Evolutionary conservation across 23 red algal genomes (phyloP), one percentile per base, ranked within the genome.

Genomic region (Chondrus crispus): DNA sequence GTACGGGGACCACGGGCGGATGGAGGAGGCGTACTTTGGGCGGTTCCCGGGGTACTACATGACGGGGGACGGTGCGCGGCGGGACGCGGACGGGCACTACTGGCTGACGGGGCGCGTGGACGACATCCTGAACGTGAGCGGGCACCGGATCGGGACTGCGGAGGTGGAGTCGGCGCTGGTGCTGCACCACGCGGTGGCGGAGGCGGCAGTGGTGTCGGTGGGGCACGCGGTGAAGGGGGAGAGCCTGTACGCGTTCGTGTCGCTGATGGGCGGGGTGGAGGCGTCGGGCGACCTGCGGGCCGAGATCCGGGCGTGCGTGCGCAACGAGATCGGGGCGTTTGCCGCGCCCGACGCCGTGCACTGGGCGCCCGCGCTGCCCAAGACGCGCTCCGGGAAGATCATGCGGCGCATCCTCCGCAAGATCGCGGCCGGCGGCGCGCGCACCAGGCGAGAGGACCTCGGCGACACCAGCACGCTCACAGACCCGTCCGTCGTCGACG

Each of bases 381-480:
- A 99, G 55, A 99, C 97, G n/a, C 89, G 97, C 12, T 95, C 90
- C 43, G 97, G 97, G n/a, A 99, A 99, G 80, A 99, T 99, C 45
- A 96, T 99, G 91, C 82, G 97, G 22, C 74, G 97, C 38, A 95
- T 99, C 70, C 76, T 99, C 84, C 85, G 97, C 24, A 99, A 96
- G 81, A 96, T 99, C 52, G 94, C 94, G 1, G 82, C 74, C 48
- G 83, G 89, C 47, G 87, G 89, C 28, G 48, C 26, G 22, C 40
- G 57, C 26, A 85, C 78, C 8, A 19, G 29, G 5, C 62, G n/a
- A 19, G 83, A 93, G 22, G 91, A 90, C 24, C 69, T 99, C 7
- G 97, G 97, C 14, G 97, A 99, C 54, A 88, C 93, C 38, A 92
- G 90, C 46, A 99, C 97, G 3, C 82, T 99, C 38, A 93, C 97